These are phyloP conservation scores for Scopulariopsis brevicaulis DNA, from an alignment of 2,329 filamentous ascomycete species.

Conservation along the genomic window DNA sequence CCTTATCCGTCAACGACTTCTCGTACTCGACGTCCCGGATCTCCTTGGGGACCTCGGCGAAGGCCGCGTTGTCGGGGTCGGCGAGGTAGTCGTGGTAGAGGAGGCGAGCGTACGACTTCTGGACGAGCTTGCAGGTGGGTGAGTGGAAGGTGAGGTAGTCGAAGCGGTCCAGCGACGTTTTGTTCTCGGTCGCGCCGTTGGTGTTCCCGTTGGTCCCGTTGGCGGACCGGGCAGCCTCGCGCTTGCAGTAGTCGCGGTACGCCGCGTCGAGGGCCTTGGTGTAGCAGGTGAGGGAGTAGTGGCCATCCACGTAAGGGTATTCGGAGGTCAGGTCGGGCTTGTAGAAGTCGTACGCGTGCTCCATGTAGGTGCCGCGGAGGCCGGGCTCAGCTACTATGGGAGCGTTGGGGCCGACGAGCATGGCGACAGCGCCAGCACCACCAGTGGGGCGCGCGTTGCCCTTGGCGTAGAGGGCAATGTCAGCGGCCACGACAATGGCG, in stretches of 20 bases:
- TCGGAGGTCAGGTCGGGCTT: constrained; percentile 82
- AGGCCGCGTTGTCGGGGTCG: constrained; percentile 54
- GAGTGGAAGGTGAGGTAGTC: constrained; percentile 77
- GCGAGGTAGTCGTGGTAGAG: constrained; percentile 77
- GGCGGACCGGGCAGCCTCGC: constrained; percentile 49
- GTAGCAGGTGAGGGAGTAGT: constrained; percentile 76
- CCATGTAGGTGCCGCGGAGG: constrained; percentile 69
- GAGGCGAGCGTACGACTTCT: constrained; percentile 74
- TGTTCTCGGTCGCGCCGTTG: constrained; percentile 31
- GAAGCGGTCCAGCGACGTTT: constrained; percentile 66
- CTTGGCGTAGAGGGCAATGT: constrained; percentile 80
- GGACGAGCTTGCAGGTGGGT: constrained; percentile 77
- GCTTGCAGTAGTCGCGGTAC: constrained; percentile 70
- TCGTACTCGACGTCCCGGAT: constrained; percentile 69
- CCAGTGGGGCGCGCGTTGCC: constrained; percentile 71
- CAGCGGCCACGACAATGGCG: constrained; percentile 68
- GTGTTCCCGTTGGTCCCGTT: constrained; percentile 26
- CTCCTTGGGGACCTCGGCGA: constrained; percentile 66
- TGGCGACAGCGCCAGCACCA: constrained; percentile 67
- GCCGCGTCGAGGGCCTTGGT: constrained; percentile 68
- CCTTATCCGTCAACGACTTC: constrained; percentile 70
- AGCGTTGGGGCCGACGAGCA: constrained; percentile 69
- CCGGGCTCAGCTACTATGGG: constrained; percentile 69
- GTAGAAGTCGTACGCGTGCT: constrained; percentile 83
- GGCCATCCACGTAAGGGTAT: constrained; percentile 76